Percentiles rank a stretch among this genome's conserved stretches.
Evolutionary conservation across 768 basidiomycete species (phyloP).

Genomic region (Tylopilus cervinicoccineus): DNA sequence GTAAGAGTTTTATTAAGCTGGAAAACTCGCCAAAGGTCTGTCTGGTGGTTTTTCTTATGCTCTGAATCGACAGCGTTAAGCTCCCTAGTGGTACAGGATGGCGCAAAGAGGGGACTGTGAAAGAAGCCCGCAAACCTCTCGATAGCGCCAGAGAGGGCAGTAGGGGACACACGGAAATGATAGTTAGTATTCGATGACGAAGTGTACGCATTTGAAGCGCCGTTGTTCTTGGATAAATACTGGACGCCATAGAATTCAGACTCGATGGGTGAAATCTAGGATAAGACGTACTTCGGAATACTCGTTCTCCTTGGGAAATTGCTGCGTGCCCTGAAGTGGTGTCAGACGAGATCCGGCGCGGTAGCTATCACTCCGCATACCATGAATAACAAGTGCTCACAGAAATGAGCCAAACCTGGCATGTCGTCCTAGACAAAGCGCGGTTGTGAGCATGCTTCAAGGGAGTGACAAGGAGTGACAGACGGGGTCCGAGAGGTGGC

Average conservation of each 20-base stretch:
- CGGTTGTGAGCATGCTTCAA: background rate
- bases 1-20: constrained; percentile 89
- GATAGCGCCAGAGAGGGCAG: constrained; percentile 64
- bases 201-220: constrained; percentile 91
- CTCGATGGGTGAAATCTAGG: background rate
- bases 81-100: constrained; percentile 84
- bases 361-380: constrained; percentile 39
- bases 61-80: constrained; percentile 96
- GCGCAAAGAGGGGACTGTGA: constrained; percentile 84
- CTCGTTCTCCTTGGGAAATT: constrained; percentile 90
- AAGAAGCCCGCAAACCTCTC: constrained; percentile 85
- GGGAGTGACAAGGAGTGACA: constrained; percentile 26
- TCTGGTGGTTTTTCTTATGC: constrained; percentile 93
- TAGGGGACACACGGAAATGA: constrained; percentile 66
- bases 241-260: constrained; percentile 23
- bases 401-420: constrained; percentile 92
- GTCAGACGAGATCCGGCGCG: background rate
- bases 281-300: constrained; percentile 66
- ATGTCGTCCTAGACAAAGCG: constrained; percentile 60
- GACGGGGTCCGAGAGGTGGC: constrained; percentile 91
- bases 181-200: constrained; percentile 90
- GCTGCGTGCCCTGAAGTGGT: constrained; percentile 61
- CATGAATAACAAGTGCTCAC: constrained; percentile 96
- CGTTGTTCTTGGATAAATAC: constrained; percentile 81
- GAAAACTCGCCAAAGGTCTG: constrained; percentile 90